Conservation (phyloP, 495 filamentous ascomycete species). For the Stereocaulon alpinum region DNA sequence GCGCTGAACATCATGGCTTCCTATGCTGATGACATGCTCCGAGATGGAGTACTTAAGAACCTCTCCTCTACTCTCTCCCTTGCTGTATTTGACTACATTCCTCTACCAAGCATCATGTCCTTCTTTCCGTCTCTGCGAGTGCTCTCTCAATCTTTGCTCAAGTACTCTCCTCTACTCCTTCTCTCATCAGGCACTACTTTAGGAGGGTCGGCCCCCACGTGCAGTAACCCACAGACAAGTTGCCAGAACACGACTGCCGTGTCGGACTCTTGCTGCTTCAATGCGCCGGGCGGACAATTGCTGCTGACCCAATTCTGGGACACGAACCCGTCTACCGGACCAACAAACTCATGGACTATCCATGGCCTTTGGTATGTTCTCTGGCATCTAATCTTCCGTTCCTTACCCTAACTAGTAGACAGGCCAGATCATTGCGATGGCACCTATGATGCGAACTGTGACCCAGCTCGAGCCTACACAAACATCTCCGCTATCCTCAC, state of each 20-base stretch:
- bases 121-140: conserved; percentile 2
- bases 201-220: conserved; percentile 27
- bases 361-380: conserved; percentile 65
- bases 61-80: background rate
- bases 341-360: conserved; percentile 71
- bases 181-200: conserved; percentile 10
- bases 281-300: conserved; percentile 66
- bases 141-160: background rate
- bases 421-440: conserved; percentile 84
- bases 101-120: conserved; percentile 8
- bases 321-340: conserved; percentile 54
- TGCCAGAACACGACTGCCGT: conserved; percentile 47
- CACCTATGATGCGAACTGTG: conserved; percentile 64
- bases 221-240: conserved; percentile 43
- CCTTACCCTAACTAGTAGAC: background rate
- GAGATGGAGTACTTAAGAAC: conserved; percentile 10
- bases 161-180: conserved; percentile 7
- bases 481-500: conserved; percentile 61
- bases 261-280: conserved; percentile 69
- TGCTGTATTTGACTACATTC: background rate
- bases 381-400: background rate
- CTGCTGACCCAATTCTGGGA: conserved; percentile 87
- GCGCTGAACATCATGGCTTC: background rate
- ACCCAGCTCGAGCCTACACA: conserved; percentile 53
- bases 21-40: background rate